Evolutionary conservation across 2,329 filamentous ascomycete genomes (phyloP), one percentile per base, ranked within the genome.

Genomic region (Colletotrichum sp.): DNA sequence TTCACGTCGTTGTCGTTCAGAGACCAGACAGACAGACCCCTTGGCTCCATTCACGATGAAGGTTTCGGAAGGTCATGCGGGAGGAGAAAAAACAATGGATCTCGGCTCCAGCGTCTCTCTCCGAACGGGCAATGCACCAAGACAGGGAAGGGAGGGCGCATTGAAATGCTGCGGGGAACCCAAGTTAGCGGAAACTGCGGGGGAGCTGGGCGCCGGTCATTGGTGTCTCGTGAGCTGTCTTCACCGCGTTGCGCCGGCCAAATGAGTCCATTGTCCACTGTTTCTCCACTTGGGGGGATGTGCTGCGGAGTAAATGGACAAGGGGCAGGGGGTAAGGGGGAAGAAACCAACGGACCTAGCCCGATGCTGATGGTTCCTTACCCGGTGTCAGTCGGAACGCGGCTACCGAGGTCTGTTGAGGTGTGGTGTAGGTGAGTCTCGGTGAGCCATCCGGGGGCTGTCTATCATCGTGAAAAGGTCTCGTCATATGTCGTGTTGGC

Each of bases 151-250:
- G 15, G 6, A 39, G 44, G 44, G 44, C 30, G 52, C 72, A 67
- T 71, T 65, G 49, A 67, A 67, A 8, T 71, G 68, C 72, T 67
- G 68, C 72, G 72, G 72, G 72, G 72, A 66, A 67, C 34, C 73
- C 69, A 57, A 63, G 57, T 59, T 49, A 49, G 69, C 69, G 69
- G 73, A 68, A 49, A 26, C 21, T 73, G 73, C 63, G 73, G 73
- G 69, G 73, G 52, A 60, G 9, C 24, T 9, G 5, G 12, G 3
- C 30, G n/a, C n/a, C 28, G 39, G n/a, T 28, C 62, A 75, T 75
- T 75, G 72, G 70, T 52, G 7, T 24, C 26, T 30, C 18, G 26
- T 32, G 49, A 21, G 4, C 18, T 39, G 18, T 36, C 24, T 65
- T 24, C 8, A 18, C 16, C n/a, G 18, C 64, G 34, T 12, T 64